Evolutionary conservation across 83 land plant genomes (phyloP).

Genomic region (Isoetes engelmannii): DNA sequence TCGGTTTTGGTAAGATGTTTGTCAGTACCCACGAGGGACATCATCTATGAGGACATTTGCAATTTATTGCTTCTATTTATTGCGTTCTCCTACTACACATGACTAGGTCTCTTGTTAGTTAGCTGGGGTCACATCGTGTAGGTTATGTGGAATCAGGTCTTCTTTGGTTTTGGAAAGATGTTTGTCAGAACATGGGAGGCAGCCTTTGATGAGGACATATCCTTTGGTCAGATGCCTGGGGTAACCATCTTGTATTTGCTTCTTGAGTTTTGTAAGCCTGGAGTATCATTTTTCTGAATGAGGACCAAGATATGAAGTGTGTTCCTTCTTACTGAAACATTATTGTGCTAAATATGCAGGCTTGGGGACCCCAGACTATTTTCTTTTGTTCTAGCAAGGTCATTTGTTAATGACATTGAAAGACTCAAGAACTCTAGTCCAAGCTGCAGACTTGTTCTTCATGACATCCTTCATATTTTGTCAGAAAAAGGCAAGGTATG

Average conservation of each 20-base stretch:
- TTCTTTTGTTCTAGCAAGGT: conserved; percentile 93
- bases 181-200: background rate
- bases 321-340: background rate
- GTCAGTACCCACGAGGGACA: too few relatives aligned
- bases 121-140: too few relatives aligned
- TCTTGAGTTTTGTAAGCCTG: conserved; percentile 4
- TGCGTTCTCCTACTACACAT: too few relatives aligned
- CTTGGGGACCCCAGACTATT: conserved; percentile 86
- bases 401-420: conserved; percentile 89
- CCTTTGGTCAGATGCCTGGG: background rate
- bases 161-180: background rate
- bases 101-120: too few relatives aligned
- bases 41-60: too few relatives aligned
- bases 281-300: background rate
- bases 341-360: conserved; percentile 47
- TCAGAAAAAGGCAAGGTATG: conserved; percentile 56
- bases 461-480: conserved; percentile 52
- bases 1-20: too few relatives aligned
- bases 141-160: too few relatives aligned
- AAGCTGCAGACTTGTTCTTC: conserved; percentile 46
- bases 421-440: conserved; percentile 56
- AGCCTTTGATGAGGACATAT: background rate
- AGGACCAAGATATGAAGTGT: background rate
- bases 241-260: background rate
- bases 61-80: too few relatives aligned